Evolutionary conservation across 2,329 filamentous ascomycete genomes (phyloP), one percentile per base, ranked within the genome.

Genomic region (Ophiostoma populinum): DNA sequence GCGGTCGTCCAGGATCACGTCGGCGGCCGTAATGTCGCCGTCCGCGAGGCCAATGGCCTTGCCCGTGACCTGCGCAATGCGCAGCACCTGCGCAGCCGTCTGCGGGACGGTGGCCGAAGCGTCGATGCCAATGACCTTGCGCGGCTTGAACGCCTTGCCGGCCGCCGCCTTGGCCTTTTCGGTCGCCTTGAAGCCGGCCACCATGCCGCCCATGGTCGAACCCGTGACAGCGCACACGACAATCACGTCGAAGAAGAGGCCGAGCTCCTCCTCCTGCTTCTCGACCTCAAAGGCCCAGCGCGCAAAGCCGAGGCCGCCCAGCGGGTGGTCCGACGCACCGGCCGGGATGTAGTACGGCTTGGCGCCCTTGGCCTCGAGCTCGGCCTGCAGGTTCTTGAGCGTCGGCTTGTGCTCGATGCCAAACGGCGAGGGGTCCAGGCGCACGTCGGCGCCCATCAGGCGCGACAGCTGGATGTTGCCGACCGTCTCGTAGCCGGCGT

Each of bases 311-410:
- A 81, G 51, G 0, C 76, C 77, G 3, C 77, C 76, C 0, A 80
- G 59, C 1, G 72, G 71, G 49, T 81, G 76, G 49, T 80, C 75
- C 0, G 70, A 76, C 2, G 75, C 75, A 0, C 76, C 76, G 0
- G 75, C 75, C 4, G 77, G 77, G 43, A 81, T 79, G 47, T 75
- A 77, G 48, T 80, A 82, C 0, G 76, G 72, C 49, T 67, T 73
- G 24, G 75, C 1, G 18, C 42, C 42, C 11, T 26, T 25, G 9
- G 35, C 37, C 33, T 32, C 30, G 7, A 43, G 40, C 34, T 49
- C 49, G 1, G 46, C 50, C 38, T 58, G 53, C 12, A 74, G 62
- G 46, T 75, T 67, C 11, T 63, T 58, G 31, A 85, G 61, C 0
- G 71, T 74, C 1, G 55, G 52, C 54, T 78, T 79, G 55, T 80